phyloP scores from a whole-genome alignment of 2,329 filamentous ascomycete species.

The Botryotinia narcissicola region DNA sequence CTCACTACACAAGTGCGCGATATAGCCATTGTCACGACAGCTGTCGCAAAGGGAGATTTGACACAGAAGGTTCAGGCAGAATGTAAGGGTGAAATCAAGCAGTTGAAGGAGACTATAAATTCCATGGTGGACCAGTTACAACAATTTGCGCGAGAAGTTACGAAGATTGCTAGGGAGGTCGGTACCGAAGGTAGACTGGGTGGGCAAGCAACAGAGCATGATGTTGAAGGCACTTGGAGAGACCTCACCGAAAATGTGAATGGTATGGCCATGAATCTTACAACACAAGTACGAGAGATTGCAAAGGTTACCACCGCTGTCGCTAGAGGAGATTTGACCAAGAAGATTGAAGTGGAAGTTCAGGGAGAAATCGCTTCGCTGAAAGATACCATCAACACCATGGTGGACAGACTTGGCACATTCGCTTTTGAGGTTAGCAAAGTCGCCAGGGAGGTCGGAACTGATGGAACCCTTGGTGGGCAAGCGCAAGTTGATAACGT shows the following conservation, averaged over 20 bases:
- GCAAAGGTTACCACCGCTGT: constrained; percentile 95
- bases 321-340: constrained; percentile 87
- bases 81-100: constrained; percentile 86
- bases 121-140: constrained; percentile 98
- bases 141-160: constrained; percentile 95
- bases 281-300: constrained; percentile 96
- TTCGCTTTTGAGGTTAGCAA: constrained; percentile 97
- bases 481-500: constrained; percentile 94
- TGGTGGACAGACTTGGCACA: constrained; percentile 95
- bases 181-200: constrained; percentile 92
- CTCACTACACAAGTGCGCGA: constrained; percentile 88
- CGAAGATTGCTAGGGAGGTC: constrained; percentile 92
- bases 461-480: constrained; percentile 88
- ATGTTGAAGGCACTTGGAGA: constrained; percentile 96
- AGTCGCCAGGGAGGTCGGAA: constrained; percentile 92
- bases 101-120: constrained; percentile 97
- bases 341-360: constrained; percentile 93
- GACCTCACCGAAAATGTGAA: constrained; percentile 96
- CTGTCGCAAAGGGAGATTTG: constrained; percentile 79
- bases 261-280: constrained; percentile 97
- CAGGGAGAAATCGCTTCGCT: constrained; percentile 92
- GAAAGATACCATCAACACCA: constrained; percentile 97
- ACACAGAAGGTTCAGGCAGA: constrained; percentile 96
- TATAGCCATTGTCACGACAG: constrained; percentile 79
- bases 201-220: constrained; percentile 92